Evolutionary conservation across 768 basidiomycete species (phyloP).

Genomic region (Rhizopogon rudus): DNA sequence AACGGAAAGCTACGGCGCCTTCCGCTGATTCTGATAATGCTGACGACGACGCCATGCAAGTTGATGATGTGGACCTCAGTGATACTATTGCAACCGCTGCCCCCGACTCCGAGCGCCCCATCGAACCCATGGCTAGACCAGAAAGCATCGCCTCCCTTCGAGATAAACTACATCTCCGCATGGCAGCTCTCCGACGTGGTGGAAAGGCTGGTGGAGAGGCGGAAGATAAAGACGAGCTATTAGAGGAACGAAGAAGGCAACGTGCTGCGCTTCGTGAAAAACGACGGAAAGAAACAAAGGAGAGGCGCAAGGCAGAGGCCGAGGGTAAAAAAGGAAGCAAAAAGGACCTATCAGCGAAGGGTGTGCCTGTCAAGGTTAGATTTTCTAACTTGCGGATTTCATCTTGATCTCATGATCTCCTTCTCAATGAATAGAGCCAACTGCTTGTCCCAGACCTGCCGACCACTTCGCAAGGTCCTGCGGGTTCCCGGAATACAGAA

Average conservation of each 20-base stretch:
- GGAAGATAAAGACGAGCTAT: slow-evolving; percentile 70
- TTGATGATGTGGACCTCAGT: slow-evolving; percentile 28
- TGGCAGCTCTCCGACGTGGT: slow-evolving; percentile 56
- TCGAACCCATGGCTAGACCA: slow-evolving; percentile 60
- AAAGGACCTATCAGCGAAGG: slow-evolving; percentile 37
- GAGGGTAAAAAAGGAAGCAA: slow-evolving; percentile 51
- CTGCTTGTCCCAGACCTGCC: slow-evolving; percentile 54
- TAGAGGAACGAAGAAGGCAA: slow-evolving; percentile 75
- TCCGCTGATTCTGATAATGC: slow-evolving; percentile 26
- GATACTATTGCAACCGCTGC: slow-evolving; percentile 10
- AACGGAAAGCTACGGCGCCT: slow-evolving; percentile 38
- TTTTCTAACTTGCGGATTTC: neutral
- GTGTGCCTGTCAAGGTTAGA: slow-evolving; percentile 51
- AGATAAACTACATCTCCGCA: slow-evolving; percentile 70
- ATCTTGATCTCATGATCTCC: neutral
- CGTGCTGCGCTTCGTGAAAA: slow-evolving; percentile 82
- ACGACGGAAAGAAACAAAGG: slow-evolving; percentile 79
- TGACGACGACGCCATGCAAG: slow-evolving; percentile 22
- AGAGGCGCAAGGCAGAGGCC: slow-evolving; percentile 67
- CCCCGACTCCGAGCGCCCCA: slow-evolving; percentile 16
- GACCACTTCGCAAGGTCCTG: slow-evolving; percentile 13
- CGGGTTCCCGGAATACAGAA: slow-evolving; percentile 25
- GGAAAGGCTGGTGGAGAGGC: slow-evolving; percentile 38
- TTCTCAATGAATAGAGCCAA: slow-evolving; percentile 44
- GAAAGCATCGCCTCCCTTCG: slow-evolving; percentile 62